Conservation (phyloP, 1,284 basidiomycete genomes). For the Omphalotus olearius region DNA sequence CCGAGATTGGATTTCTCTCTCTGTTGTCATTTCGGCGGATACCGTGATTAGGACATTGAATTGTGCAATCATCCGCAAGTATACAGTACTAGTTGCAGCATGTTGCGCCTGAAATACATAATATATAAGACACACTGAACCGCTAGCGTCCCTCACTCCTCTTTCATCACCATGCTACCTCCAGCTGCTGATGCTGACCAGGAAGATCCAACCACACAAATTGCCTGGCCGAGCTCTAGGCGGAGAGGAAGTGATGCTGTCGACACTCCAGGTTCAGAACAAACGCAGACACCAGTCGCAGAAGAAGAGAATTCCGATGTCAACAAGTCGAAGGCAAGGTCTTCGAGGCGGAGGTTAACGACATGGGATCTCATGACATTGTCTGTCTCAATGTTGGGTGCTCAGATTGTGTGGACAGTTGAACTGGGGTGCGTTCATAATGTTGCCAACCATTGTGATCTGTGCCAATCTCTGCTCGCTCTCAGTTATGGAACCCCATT, state of each 20-base stretch:
- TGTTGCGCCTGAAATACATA: background rate
- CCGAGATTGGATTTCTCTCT: no score
- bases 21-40: no score
- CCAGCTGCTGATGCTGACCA: conserved; percentile 56
- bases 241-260: conserved; percentile 26
- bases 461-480: conserved; percentile 5
- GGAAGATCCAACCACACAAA: conserved; percentile 65
- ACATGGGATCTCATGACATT: conserved; percentile 73
- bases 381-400: conserved; percentile 84
- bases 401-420: conserved; percentile 91
- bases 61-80: no score
- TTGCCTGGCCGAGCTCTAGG: conserved; percentile 62
- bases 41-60: no score
- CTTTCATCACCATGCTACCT: conserved; percentile 41
- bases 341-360: conserved; percentile 37
- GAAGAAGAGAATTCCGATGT: conserved; percentile 18
- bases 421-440: conserved; percentile 71
- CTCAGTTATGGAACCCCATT: conserved; percentile 94
- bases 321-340: conserved; percentile 18
- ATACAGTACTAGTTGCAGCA: background rate
- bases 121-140: background rate
- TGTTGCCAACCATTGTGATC: conserved; percentile 7
- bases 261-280: conserved; percentile 16
- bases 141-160: background rate
- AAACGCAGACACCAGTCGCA: conserved; percentile 14